Conservation (phyloP, 257 asterid species). For the Scutellaria barbata region DNA sequence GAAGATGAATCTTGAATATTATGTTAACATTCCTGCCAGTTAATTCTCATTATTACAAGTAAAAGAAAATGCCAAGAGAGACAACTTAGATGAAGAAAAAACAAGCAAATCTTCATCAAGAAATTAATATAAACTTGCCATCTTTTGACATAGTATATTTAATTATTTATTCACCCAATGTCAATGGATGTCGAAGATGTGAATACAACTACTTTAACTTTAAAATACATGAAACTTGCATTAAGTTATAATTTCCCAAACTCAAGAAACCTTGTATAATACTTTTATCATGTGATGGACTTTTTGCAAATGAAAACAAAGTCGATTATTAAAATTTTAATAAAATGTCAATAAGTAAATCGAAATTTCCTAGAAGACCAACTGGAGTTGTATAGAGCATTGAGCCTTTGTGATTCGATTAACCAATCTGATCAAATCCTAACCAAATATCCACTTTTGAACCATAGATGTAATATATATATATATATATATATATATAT, state of each 20-base stretch:
- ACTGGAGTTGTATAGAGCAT: too few species aligned
- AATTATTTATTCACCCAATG: background rate
- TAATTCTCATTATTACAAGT: background rate
- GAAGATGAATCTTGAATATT: slow-evolving; percentile 22
- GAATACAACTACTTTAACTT: background rate
- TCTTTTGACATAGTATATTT: too few species aligned
- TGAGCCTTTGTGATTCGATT: too few species aligned
- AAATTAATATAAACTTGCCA: too few species aligned
- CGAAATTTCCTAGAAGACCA: too few species aligned
- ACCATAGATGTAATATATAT: too few species aligned
- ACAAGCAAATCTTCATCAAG: background rate
- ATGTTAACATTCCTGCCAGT: background rate
- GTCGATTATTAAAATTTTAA: background rate
- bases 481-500: too few species aligned
- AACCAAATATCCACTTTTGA: too few species aligned
- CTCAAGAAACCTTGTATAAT: background rate
- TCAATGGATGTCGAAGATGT: background rate
- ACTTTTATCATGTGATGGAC: background rate
- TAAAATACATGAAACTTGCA: background rate
- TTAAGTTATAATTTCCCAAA: background rate
- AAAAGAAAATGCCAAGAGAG: background rate
- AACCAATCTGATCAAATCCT: too few species aligned
- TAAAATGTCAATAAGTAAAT: too few species aligned
- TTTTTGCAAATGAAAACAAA: background rate
- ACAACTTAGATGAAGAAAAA: background rate